Evolutionary conservation across 352 stramenopile genomes (phyloP), one percentile per base, ranked within the genome.

Genomic region (Pythium scleroteichum): DNA sequence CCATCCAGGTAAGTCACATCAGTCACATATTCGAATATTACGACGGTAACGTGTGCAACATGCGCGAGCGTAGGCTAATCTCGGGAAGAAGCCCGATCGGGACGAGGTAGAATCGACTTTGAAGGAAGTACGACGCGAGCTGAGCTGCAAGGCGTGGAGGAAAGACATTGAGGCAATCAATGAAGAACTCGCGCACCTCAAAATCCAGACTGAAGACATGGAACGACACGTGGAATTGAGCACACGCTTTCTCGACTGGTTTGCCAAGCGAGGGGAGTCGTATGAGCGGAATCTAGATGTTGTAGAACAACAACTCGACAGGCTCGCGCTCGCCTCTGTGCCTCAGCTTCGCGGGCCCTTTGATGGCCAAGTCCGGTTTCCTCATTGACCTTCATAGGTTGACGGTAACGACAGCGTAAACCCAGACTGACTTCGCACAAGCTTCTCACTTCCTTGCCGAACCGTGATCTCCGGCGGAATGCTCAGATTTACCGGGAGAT

Each of bases 241-340:
- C 40, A 78, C 81, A 3, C 75, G 80, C 0, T 92, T 94, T 63
- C 41, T 94, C 44, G 72, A 83, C 29, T 94, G 85, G 82, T 94
- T 90, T 64, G 73, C 75, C 4, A 66, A 53, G 23, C 80, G 82
- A 5, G 84, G 84, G 0, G 82, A 90, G 27, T 76, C 78, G 5
- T 91, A 89, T 45, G 84, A 94, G 48, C 76, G 86, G 45, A 94
- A 92, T 46, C 24, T 92, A 2, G 67, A 79, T 6, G 52, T 90
- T 8, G 69, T 94, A 1, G 85, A 94, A 49, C 70, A 68, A 3
- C 81, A 93, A 44, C 59, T 93, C 12, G 73, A 70, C 35, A 72
- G 73, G 9, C 51, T 92, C 14, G 75, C 76, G 2, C 20, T 58
- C 5, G 53, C 51, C 14, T 85, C 81, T 0, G 64, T 72, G 2